Percentiles rank a stretch among this genome's conserved stretches.
Evolutionary conservation across 805 yeast genomes (phyloP).

Genomic region (Saturnispora hagleri): DNA sequence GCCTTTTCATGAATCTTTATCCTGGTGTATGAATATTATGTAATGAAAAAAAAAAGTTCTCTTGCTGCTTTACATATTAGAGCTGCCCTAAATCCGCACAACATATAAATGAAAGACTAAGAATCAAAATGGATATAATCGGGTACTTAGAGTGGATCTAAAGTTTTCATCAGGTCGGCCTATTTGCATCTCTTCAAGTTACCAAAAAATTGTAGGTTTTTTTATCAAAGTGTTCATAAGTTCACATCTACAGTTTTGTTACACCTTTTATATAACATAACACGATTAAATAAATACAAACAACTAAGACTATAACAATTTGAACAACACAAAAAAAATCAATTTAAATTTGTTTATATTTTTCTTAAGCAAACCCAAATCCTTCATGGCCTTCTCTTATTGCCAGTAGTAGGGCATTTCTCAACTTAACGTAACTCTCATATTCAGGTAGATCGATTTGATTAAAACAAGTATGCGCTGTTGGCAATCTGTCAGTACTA

Average conservation of each 20-base stretch:
- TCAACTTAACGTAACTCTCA: slow-evolving; percentile 75
- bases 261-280: not conserved
- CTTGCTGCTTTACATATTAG: not conserved
- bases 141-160: too few species aligned
- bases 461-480: slow-evolving; percentile 95
- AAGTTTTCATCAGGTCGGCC: too few species aligned
- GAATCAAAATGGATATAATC: too few species aligned
- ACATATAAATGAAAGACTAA: too few species aligned
- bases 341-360: not conserved
- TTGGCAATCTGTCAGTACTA: slow-evolving; percentile 75
- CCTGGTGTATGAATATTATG: not conserved
- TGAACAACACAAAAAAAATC: not conserved
- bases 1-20: not conserved
- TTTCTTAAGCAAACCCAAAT: slow-evolving; percentile 63
- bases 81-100: too few species aligned
- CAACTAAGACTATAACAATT: not conserved
- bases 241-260: too few species aligned
- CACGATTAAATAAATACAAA: not conserved
- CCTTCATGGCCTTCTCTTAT: slow-evolving; percentile 95
- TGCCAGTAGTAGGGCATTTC: slow-evolving; percentile 74
- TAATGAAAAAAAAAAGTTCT: not conserved
- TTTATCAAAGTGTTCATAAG: too few species aligned
- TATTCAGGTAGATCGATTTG: slow-evolving; percentile 92
- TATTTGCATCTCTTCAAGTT: too few species aligned
- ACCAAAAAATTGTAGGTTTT: too few species aligned